Percentiles rank a stretch among this genome's conserved stretches.
Conservation (phyloP, 495 filamentous ascomycete genomes). For the Hyaloscypha bicolor region DNA sequence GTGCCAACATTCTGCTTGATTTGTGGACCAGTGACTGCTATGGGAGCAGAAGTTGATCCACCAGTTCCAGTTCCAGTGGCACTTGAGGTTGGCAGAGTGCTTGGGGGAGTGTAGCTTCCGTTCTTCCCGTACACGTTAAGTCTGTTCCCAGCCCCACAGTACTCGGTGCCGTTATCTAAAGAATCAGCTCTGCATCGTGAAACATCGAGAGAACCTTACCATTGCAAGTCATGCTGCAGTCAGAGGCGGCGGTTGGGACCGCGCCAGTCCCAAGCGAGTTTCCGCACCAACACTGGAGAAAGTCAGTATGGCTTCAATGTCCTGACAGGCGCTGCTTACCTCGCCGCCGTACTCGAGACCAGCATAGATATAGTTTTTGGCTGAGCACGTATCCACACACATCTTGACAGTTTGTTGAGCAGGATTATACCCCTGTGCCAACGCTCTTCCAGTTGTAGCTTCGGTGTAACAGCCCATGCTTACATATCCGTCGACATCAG, state of each 20-base stretch:
- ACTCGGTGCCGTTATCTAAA: constrained; percentile 33
- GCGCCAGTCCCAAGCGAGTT: constrained; percentile 29
- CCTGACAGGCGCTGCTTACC: too few species aligned
- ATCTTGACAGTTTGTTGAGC: constrained; percentile 18
- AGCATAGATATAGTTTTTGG: constrained; percentile 19
- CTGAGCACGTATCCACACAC: constrained; percentile 25
- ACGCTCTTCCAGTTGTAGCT: constrained; percentile 20
- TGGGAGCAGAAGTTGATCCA: constrained; percentile 12
- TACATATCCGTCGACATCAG: constrained; percentile 31
- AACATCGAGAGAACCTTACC: background rate
- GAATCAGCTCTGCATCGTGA: background rate
- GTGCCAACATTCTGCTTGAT: constrained; percentile 6
- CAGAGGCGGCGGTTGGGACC: constrained; percentile 22
- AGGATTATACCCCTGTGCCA: constrained; percentile 3
- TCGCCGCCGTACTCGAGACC: constrained; percentile 30
- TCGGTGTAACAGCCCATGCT: constrained; percentile 50
- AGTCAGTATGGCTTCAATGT: too few species aligned
- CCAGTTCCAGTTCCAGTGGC: constrained; percentile 13
- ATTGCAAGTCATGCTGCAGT: constrained; percentile 35
- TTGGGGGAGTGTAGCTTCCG: constrained; percentile 19
- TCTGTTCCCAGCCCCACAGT: constrained; percentile 27
- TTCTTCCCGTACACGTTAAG: constrained; percentile 24
- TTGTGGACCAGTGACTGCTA: constrained; percentile 38
- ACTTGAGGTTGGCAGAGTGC: constrained; percentile 27
- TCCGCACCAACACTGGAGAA: constrained; percentile 28